Evolutionary conservation across 345 rosid species (phyloP).

Genomic region (Passiflora organensis): DNA sequence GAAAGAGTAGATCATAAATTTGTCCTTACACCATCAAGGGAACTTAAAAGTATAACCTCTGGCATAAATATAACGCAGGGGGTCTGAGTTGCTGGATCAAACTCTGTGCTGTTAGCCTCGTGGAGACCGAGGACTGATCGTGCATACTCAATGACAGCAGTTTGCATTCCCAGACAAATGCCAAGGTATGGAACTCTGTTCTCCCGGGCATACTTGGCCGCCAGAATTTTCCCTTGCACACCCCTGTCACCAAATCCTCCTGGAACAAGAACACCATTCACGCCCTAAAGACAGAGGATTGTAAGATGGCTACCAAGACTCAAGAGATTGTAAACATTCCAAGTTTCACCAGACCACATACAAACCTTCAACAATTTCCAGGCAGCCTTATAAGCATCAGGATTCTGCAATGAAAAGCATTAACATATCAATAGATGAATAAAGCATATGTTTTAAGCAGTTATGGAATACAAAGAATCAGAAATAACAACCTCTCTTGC

Average conservation of each 20-base stretch:
- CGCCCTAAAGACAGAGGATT: slow-evolving; percentile 45
- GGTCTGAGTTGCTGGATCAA: slow-evolving; percentile 64
- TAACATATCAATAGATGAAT: not conserved
- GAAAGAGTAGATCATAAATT: too few species aligned
- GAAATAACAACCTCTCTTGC: slow-evolving; percentile 41
- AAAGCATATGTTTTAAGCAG: not conserved
- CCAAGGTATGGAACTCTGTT: slow-evolving; percentile 87
- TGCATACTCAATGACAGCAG: slow-evolving; percentile 87
- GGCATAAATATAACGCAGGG: slow-evolving; percentile 95
- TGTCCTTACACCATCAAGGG: too few species aligned
- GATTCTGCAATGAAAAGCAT: slow-evolving; percentile 46
- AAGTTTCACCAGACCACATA: not conserved
- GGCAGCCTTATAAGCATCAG: slow-evolving; percentile 78
- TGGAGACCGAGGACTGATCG: slow-evolving; percentile 76
- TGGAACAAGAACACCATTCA: slow-evolving; percentile 84
- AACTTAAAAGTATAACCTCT: slow-evolving; percentile 53
- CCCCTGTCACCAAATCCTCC: slow-evolving; percentile 99
- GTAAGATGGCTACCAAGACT: slow-evolving; percentile 15
- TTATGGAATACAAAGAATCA: not conserved
- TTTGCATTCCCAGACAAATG: slow-evolving; percentile 99
- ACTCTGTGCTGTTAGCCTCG: slow-evolving; percentile 82
- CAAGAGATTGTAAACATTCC: not conserved
- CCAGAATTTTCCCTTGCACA: slow-evolving; percentile 87
- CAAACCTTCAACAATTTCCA: slow-evolving; percentile 79
- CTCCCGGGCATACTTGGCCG: slow-evolving; percentile 91